phyloP scores from a whole-genome alignment of 2,329 filamentous ascomycete species.

The Penicillium palitans region DNA sequence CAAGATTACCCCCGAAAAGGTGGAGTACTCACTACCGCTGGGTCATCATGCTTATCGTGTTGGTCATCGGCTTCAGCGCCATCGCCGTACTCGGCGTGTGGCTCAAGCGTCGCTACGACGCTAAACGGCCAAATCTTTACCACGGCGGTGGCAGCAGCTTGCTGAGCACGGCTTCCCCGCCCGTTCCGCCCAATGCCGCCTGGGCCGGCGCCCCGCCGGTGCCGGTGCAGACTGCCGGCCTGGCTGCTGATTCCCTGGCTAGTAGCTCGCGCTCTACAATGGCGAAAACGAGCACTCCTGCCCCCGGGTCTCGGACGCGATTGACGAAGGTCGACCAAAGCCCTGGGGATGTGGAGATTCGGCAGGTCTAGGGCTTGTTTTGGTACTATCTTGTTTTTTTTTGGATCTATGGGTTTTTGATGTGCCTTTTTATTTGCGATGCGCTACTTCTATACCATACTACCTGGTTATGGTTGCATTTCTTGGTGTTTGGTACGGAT shows the following conservation, averaged over 20 bases:
- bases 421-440: neutral
- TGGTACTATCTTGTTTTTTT: neutral
- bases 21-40: constrained; percentile 68
- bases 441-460: neutral
- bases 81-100: constrained; percentile 69
- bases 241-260: constrained; percentile 25
- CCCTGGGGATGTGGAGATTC: constrained; percentile 26
- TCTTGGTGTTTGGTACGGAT: constrained; percentile 6
- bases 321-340: constrained; percentile 25
- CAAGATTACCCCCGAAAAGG: constrained; percentile 13
- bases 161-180: constrained; percentile 18
- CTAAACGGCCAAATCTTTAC: constrained; percentile 50
- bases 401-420: neutral
- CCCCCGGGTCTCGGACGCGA: constrained; percentile 20
- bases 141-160: constrained; percentile 30
- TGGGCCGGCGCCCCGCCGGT: constrained; percentile 21
- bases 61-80: constrained; percentile 66
- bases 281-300: constrained; percentile 9
- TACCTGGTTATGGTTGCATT: constrained; percentile 6
- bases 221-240: constrained; percentile 12
- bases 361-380: constrained; percentile 24
- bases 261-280: constrained; percentile 34
- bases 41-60: constrained; percentile 77
- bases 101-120: constrained; percentile 72
- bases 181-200: constrained; percentile 16